A percentile compares a stretch with the other conserved stretches of the same genome.
These are phyloP conservation scores for Coniosporium apollinis DNA, from an alignment of 495 filamentous ascomycete genomes.

Conservation along the genomic window DNA sequence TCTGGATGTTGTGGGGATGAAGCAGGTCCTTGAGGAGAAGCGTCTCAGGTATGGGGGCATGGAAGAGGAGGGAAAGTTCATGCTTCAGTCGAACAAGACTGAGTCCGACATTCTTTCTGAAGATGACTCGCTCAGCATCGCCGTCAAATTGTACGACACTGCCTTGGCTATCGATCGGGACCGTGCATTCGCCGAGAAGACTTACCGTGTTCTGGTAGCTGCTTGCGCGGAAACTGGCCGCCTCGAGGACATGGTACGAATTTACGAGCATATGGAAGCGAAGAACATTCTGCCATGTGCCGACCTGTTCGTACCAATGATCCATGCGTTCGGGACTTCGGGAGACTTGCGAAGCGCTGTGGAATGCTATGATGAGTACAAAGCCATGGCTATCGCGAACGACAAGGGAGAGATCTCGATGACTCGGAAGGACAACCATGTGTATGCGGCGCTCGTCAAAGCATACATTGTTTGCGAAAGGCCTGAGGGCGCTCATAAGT, in stretches of 20 bases:
- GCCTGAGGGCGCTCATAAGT: constrained; percentile 58
- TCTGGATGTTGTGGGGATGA: constrained; percentile 51
- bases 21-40: constrained; percentile 56
- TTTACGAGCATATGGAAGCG: constrained; percentile 80
- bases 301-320: constrained; percentile 79
- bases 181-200: constrained; percentile 47
- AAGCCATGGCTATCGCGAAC: constrained; percentile 59
- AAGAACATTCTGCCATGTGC: constrained; percentile 53
- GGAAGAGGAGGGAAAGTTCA: constrained; percentile 73
- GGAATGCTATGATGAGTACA: constrained; percentile 92
- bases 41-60: constrained; percentile 65
- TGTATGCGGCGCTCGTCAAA: constrained; percentile 77
- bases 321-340: constrained; percentile 65
- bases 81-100: constrained; percentile 72
- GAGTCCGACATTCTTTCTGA: constrained; percentile 70
- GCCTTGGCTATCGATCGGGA: constrained; percentile 38
- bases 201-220: constrained; percentile 64
- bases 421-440: constrained; percentile 58
- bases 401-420: constrained; percentile 56
- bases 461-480: constrained; percentile 72
- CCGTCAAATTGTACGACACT: constrained; percentile 66
- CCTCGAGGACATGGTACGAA: constrained; percentile 70
- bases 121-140: constrained; percentile 69
- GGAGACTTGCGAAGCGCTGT: constrained; percentile 78
- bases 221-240: constrained; percentile 67